A percentile compares a stretch with the other conserved stretches of the same genome.
These are phyloP conservation scores for Ceratobasidium sp. DNA, from an alignment of 1,284 basidiomycete genomes.

Conservation along the genomic window DNA sequence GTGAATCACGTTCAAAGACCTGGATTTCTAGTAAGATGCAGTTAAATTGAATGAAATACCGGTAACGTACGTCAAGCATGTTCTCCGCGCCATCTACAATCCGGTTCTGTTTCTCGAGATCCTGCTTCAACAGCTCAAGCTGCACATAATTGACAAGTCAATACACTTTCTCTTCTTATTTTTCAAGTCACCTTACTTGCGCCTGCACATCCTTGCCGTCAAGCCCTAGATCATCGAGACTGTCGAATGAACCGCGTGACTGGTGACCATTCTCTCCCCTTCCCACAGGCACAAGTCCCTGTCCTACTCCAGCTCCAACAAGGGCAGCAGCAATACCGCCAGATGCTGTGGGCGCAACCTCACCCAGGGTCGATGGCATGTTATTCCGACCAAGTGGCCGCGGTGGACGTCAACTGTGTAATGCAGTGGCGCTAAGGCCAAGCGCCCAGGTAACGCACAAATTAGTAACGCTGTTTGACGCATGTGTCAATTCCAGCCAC, in stretches of 20 bases:
- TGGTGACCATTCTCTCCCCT: conserved; percentile 23
- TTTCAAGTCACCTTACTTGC: conserved; percentile 55
- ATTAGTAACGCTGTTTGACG: not conserved
- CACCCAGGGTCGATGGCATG: conserved; percentile 25
- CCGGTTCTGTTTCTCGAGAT: conserved; percentile 75
- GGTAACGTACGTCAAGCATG: conserved; percentile 73
- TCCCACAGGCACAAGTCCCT: conserved; percentile 12
- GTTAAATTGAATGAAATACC: conserved; percentile 16
- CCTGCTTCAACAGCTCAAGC: conserved; percentile 72
- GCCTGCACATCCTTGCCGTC: conserved; percentile 61
- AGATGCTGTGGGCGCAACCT: not conserved
- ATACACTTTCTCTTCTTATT: not conserved
- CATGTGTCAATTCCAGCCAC: conserved; percentile 4
- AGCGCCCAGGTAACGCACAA: not conserved
- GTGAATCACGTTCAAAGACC: conserved; percentile 45
- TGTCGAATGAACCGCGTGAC: conserved; percentile 27
- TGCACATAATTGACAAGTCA: conserved; percentile 51
- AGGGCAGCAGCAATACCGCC: conserved; percentile 29
- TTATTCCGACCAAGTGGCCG: not conserved
- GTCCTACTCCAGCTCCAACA: not conserved
- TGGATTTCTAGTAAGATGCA: conserved; percentile 16
- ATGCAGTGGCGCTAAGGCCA: not conserved
- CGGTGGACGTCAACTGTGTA: not conserved
- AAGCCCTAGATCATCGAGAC: conserved; percentile 48
- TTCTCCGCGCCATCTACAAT: conserved; percentile 90